Evolutionary conservation across 2,329 filamentous ascomycete species (phyloP).

Genomic region (Aspergillus fumigatus): DNA sequence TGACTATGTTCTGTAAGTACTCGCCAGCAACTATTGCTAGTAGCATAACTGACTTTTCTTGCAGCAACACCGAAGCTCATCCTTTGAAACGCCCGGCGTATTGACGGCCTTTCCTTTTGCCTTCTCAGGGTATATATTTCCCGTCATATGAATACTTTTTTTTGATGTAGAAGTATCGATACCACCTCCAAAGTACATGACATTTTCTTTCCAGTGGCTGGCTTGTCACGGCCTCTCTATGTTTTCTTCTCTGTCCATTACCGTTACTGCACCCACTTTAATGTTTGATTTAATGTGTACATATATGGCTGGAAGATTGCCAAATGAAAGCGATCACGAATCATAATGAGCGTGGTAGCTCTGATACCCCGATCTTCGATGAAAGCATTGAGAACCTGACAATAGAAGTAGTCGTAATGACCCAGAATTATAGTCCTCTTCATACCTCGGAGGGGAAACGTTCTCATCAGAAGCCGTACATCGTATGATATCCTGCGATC

Average conservation of each 20-base stretch:
- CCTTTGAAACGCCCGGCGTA: slow-evolving; percentile 21
- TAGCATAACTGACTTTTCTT: slow-evolving; percentile 1
- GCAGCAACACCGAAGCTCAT: slow-evolving; percentile 23
- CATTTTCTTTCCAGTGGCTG: neutral
- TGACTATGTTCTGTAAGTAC: slow-evolving; percentile 44
- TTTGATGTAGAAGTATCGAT: slow-evolving; percentile 8
- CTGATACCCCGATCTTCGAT: neutral
- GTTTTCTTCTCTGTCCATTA: neutral
- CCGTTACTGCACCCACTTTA: neutral
- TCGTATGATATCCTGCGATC: neutral
- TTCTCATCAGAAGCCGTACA: neutral
- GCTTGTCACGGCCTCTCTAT: neutral
- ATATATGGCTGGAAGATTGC: neutral
- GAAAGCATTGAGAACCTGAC: neutral
- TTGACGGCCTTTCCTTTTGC: slow-evolving; percentile 1
- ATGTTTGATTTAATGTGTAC: neutral
- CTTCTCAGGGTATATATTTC: neutral
- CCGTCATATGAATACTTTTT: neutral
- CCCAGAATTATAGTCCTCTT: neutral
- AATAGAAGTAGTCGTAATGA: neutral
- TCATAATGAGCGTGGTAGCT: neutral
- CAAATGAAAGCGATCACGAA: neutral
- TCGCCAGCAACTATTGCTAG: neutral
- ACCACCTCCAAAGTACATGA: slow-evolving; percentile 5
- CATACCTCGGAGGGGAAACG: neutral